phyloP scores from a whole-genome alignment of 1,139 yeast species.

The Yamadazyma jaroonii region DNA sequence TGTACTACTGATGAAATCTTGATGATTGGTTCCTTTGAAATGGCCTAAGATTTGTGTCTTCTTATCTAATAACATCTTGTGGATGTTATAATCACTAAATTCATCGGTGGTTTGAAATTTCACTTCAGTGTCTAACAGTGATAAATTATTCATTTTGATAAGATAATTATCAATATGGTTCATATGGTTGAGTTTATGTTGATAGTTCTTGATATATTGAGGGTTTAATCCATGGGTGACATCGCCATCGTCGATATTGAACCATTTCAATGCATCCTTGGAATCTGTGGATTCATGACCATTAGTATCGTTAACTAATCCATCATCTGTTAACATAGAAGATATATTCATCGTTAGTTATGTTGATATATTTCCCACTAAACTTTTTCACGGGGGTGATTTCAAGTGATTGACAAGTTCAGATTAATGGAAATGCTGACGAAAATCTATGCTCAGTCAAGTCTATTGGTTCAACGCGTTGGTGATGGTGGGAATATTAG shows the following conservation, averaged over 20 bases:
- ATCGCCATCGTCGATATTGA: background rate
- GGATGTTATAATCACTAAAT: conserved; percentile 37
- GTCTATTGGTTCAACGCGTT: conserved; percentile 1
- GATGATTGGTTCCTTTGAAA: conserved; percentile 3
- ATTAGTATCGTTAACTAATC: background rate
- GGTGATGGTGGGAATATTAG: background rate
- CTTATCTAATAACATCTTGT: conserved; percentile 25
- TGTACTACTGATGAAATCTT: conserved; percentile 1
- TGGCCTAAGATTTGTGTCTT: conserved; percentile 10
- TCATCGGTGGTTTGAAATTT: conserved; percentile 11
- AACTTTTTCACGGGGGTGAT: no score
- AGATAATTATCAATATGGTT: conserved; percentile 28
- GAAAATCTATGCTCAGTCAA: background rate
- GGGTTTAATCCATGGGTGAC: background rate
- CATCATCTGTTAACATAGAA: conserved; percentile 29
- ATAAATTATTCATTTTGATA: conserved; percentile 10
- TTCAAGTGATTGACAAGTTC: no score
- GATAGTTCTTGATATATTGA: conserved; percentile 18
- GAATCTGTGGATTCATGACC: background rate
- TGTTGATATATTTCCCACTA: no score
- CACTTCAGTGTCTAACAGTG: conserved; percentile 23
- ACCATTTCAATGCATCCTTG: background rate
- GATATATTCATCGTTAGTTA: conserved; percentile 42
- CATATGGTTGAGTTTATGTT: conserved; percentile 24
- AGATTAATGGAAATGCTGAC: no score